These are phyloP conservation scores for Aegilops sharonensis DNA, from an alignment of 176 grass and related monocot species.

Conservation along the genomic window DNA sequence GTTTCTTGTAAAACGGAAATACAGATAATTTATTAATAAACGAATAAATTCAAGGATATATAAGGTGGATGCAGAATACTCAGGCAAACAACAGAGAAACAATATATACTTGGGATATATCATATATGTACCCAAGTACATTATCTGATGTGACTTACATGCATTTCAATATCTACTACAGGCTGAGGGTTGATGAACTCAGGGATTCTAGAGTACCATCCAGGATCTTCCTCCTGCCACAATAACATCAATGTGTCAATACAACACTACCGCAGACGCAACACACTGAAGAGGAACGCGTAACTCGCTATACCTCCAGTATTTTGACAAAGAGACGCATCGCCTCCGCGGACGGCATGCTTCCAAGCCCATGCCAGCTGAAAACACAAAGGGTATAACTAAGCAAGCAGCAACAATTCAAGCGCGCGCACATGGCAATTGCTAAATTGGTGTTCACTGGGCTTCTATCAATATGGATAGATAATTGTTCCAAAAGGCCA, in stretches of 20 bases:
- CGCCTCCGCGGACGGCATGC: constrained; percentile 79
- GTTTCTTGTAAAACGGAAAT: constrained; percentile 48
- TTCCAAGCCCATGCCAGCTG: constrained; percentile 97
- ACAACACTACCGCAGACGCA: constrained; percentile 6
- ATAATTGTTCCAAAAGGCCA: too few species aligned
- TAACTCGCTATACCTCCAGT: constrained; percentile 67
- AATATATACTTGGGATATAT: not conserved
- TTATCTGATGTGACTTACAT: constrained; percentile 54
- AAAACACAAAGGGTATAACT: constrained; percentile 26
- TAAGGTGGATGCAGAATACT: not conserved
- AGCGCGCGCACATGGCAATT: not conserved
- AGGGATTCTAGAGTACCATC: constrained; percentile 83
- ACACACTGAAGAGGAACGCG: not conserved
- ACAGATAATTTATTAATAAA: constrained; percentile 13
- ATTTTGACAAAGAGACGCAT: constrained; percentile 99
- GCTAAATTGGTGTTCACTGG: not conserved
- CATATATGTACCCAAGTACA: not conserved
- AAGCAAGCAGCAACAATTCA: not conserved
- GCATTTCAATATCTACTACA: constrained; percentile 86
- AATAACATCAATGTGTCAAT: constrained; percentile 4
- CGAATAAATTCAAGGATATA: not conserved
- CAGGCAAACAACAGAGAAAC: constrained; percentile 2
- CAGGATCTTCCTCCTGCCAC: constrained; percentile 96
- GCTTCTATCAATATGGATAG: not conserved
- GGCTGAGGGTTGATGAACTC: constrained; percentile 64